Evolutionary conservation across 148 eudicot genomes (phyloP).

Genomic region (Rhododendron henanense): DNA sequence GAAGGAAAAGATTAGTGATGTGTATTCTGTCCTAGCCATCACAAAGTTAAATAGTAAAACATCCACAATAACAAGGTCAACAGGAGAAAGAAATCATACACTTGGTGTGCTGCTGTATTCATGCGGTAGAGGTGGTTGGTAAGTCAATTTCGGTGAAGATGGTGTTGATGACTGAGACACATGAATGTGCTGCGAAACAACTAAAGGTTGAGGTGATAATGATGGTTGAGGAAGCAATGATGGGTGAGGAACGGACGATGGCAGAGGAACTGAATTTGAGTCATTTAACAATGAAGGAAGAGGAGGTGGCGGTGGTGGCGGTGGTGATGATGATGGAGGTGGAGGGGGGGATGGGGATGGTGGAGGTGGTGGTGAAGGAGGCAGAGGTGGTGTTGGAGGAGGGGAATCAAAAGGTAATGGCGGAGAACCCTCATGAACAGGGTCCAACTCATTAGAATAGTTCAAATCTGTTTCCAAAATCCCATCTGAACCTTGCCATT

Average conservation of each 20-base stretch:
- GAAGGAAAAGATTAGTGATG: slow-evolving; percentile 9
- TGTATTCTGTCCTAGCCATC: background rate
- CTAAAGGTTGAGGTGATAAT: slow-evolving; percentile 29
- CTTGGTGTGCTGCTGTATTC: slow-evolving; percentile 30
- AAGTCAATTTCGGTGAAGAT: slow-evolving; percentile 25
- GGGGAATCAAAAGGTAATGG: slow-evolving; percentile 73
- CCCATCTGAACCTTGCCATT: slow-evolving; percentile 26
- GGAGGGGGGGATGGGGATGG: slow-evolving; percentile 40
- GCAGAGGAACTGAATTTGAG: slow-evolving; percentile 21
- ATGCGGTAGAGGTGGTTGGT: slow-evolving; percentile 24
- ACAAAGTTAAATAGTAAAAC: background rate
- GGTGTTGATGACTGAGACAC: slow-evolving; percentile 36
- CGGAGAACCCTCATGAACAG: slow-evolving; percentile 59
- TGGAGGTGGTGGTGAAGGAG: slow-evolving; percentile 69
- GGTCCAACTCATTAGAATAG: slow-evolving; percentile 24
- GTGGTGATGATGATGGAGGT: slow-evolving; percentile 32
- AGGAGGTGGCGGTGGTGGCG: slow-evolving; percentile 27
- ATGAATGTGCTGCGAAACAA: slow-evolving; percentile 32
- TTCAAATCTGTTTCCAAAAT: slow-evolving; percentile 21
- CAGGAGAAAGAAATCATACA: slow-evolving; percentile 26
- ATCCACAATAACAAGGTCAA: background rate
- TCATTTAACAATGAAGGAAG: slow-evolving; percentile 21
- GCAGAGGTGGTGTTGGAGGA: slow-evolving; percentile 80
- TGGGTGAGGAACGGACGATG: slow-evolving; percentile 23
- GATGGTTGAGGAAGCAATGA: slow-evolving; percentile 22